Base-by-base conservation (phyloP, 148 eudicot genomes). In the Rhododendron molle region DNA sequence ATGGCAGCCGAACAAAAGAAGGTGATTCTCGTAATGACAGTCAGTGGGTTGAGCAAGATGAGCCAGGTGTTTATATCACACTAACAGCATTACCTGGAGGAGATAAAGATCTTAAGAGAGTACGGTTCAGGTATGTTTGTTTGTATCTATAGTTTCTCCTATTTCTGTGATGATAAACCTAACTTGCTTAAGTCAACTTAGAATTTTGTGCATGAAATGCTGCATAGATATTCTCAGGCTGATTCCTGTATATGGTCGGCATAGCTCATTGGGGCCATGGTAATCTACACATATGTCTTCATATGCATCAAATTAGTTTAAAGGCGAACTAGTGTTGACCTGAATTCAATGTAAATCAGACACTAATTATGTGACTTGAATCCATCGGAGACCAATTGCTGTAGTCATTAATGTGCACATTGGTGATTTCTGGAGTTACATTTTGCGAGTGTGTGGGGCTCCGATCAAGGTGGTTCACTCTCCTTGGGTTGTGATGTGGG, bases 11-110 rank as follows among this genome's bases (percentile, higher is more conserved):
- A 92, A 89, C 86, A 71, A 93, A 90, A 89, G 97, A 95, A 86
- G 89, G 88, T 50, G 97, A 93, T 83, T 74, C 93, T 82, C 94
- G 88, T 83, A 88, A 80, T 81, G 97, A 95, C 69, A 91, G 83
- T 72, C 97, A 96, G 88, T 94, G 99, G 99, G 98, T 96, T 81
- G 97, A 96, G 88, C 98, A 96, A 91, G 96, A 96, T 74, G 99
- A 96, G 81, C 95, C 95, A 69, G 99, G 99, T 89, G 99, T 96
- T 74, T 96, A 96, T 87, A 93, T 96, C 54, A 96, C 98, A 7
- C 96, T 96, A 82, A 91, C 93, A 85, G 92, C 99, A 82, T 90
- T 94, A 86, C 97, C 97, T 77, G 98, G 98, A 82, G 99, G 98
- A 46, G 88, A 85, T 87, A 95, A 92, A 91, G 99, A 96, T 89